Base-by-base conservation (phyloP, 202 grass and related monocot genomes). In the Digitaria exilis region DNA sequence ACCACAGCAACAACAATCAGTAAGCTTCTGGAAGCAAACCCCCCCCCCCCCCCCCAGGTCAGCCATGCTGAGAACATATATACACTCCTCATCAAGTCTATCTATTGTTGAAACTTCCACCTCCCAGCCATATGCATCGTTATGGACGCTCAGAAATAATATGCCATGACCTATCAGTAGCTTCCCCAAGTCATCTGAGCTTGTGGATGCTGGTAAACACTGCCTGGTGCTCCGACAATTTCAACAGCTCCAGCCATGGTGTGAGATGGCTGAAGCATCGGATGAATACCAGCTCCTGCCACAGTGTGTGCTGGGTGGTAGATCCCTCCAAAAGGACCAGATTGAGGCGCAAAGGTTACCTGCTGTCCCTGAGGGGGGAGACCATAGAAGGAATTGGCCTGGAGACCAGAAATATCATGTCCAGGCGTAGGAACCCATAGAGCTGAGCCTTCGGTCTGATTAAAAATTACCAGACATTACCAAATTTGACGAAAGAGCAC, bases 151-250 rank as follows among this genome's bases (percentile, higher is more conserved):
- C 71, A 22, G 84, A 81, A 65, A 32, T 37, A 75, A 37, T 57
- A 41, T 64, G 85, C 32, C 31, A 67, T 63, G 29, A 71, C 37
- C 77, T 70, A 65, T 97, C 86, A 97, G 92, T 92, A 94, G 86
- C 83, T 92, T 89, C 64, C 78, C 92, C 94, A 94, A 69, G 81
- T 94, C 39, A 94, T 90, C 43, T 91, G 94, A 64, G 80, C 83
- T 76, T 94, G 94, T 26, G 86, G 83, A 59, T 90, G 90, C 84
- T 91, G 90, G 78, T 89, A 93, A 87, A 87, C 87, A 84, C 85
- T 88, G 35, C 82, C 66, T 68, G 89, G 84, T 63, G 84, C 65
- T 26, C 87, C 87, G 4, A 90, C 71, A 86, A 97, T 91, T 85
- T 97, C 94, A 46, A 94, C 79, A 82, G 88, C 88, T 62, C 92